Conservation (phyloP, 2,329 filamentous ascomycete species). For the Aureobasidium subglaciale region DNA sequence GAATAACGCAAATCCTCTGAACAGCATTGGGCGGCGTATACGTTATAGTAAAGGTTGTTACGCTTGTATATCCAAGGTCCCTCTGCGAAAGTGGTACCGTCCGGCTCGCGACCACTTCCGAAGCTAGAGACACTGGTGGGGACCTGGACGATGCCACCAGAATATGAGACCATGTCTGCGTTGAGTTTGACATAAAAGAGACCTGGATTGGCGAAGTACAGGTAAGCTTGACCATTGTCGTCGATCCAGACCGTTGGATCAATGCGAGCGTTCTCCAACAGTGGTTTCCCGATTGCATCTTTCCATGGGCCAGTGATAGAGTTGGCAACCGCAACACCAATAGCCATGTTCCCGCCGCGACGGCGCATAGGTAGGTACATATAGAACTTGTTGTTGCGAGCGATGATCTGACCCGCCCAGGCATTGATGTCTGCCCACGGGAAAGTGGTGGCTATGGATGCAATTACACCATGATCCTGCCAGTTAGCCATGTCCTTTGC, state of each 20-base stretch:
- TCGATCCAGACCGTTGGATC: slow-evolving; percentile 13
- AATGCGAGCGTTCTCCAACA: slow-evolving; percentile 11
- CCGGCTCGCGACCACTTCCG: background rate
- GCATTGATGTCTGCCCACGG: background rate
- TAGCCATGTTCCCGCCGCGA: slow-evolving; percentile 1
- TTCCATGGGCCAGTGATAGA: slow-evolving; percentile 14
- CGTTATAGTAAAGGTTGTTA: slow-evolving; percentile 6
- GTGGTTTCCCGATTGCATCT: slow-evolving; percentile 13
- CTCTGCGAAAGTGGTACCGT: slow-evolving; percentile 12
- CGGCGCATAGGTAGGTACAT: slow-evolving; percentile 11
- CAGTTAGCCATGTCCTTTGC: background rate
- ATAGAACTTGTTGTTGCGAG: slow-evolving; percentile 13
- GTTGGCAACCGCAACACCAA: slow-evolving; percentile 11
- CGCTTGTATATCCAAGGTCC: slow-evolving; percentile 11
- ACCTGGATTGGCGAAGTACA: slow-evolving; percentile 12
- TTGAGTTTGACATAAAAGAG: slow-evolving; percentile 13
- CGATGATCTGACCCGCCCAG: slow-evolving; percentile 13
- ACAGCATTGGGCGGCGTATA: slow-evolving; percentile 14
- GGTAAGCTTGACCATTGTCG: slow-evolving; percentile 12
- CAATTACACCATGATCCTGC: background rate
- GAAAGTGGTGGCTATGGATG: background rate
- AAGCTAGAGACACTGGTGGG: slow-evolving; percentile 5
- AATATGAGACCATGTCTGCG: slow-evolving; percentile 9
- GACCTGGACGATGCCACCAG: slow-evolving; percentile 1
- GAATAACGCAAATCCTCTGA: slow-evolving; percentile 4